phyloP scores from a whole-genome alignment of 805 yeast genomes.

The Saturnispora quitensis region DNA sequence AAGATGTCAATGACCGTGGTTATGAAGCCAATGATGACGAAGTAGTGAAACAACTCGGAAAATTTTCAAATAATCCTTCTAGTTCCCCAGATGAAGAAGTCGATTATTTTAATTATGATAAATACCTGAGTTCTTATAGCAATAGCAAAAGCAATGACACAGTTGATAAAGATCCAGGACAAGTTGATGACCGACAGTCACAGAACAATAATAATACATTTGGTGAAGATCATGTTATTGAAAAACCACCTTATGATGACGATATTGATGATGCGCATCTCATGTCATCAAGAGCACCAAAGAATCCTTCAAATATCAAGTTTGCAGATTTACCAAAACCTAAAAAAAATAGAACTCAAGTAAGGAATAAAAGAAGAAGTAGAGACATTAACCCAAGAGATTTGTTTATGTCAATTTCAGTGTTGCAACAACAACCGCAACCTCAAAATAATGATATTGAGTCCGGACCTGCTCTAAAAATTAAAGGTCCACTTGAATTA shows the following conservation, averaged over 20 bases:
- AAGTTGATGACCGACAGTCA: neutral
- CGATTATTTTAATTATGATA: neutral
- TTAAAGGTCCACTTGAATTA: conserved; percentile 70
- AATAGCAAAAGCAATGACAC: neutral
- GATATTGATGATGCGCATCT: neutral
- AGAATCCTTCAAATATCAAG: conserved; percentile 32
- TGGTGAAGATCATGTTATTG: neutral
- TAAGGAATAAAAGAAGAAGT: conserved; percentile 10
- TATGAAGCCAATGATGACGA: neutral
- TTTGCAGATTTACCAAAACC: conserved; percentile 58
- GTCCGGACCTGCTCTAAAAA: conserved; percentile 70
- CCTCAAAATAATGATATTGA: conserved; percentile 32
- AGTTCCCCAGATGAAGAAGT: neutral
- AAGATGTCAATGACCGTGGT: conserved; percentile 7
- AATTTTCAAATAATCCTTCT: neutral
- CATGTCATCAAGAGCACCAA: neutral
- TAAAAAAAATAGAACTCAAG: conserved; percentile 22
- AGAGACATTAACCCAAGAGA: conserved; percentile 71
- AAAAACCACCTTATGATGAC: neutral
- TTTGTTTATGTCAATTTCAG: conserved; percentile 72
- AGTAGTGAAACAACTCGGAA: neutral
- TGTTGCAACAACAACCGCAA: conserved; percentile 52
- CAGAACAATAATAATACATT: neutral
- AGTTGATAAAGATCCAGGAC: neutral
- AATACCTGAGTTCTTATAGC: neutral